Evolutionary conservation across 352 stramenopile species (phyloP), one percentile per base, ranked within the genome.

Genomic region (Globisporangium orthogonon): DNA sequence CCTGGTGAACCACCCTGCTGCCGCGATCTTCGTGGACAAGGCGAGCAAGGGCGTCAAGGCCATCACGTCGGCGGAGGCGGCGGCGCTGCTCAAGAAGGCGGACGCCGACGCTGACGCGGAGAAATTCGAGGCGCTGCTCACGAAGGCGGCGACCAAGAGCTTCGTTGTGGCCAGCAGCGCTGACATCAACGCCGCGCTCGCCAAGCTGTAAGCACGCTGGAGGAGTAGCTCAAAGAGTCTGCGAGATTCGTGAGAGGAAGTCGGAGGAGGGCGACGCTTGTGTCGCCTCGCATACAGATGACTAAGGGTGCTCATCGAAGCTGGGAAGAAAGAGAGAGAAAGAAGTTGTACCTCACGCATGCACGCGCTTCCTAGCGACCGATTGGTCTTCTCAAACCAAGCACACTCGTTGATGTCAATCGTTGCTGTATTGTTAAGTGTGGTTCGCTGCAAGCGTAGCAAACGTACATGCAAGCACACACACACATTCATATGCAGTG

Each of bases 11-110:
- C 69, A 78, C 44, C 78, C 78, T 11, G 76, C 66, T 60, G 76
- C 76, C 23, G 79, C 75, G 23, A 61, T 89, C 31, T 88, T 91
- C 53, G 73, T 89, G 39, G 72, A 85, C 58, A 83, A 82, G 60
- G 56, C 73, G 5, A 62, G 62, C 47, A 74, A 76, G 46, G 76
- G 79, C 51, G 67, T 87, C 14, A 86, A 90, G 72, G 63, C 71
- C n/a, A 86, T 90, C 61, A 77, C 73, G 29, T 17, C 66, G 2
- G 62, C 71, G 43, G 74, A 91, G 57, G 74, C 76, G 4, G 68
- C 61, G 13, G 60, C 60, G 40, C 56, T 81, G 57, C 56, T 91
- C 41, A 75, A 79, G 58, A 70, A 78, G 58, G 56, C 75, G 41
- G 70, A 87, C 50, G 72, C 77, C 5, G 65, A 71, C 14, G 68